Percentiles rank a stretch among this genome's conserved stretches.
phyloP scores from a whole-genome alignment of 1,139 yeast genomes.

The Suzukiozyma palmioleophila region DNA sequence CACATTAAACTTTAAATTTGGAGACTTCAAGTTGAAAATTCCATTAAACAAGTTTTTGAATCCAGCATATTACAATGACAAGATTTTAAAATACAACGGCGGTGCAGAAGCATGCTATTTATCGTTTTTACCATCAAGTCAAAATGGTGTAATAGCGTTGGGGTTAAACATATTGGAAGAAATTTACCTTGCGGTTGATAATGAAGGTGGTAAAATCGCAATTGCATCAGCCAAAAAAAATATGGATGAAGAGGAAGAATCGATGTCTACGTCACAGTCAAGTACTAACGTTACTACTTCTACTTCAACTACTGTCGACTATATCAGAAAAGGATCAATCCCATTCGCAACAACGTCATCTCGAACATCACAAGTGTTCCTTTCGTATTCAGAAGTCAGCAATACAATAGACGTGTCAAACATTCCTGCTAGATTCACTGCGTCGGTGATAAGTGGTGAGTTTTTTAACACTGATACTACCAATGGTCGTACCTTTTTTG shows the following conservation, averaged over 20 bases:
- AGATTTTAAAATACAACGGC: conserved; percentile 41
- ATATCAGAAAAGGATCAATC: conserved; percentile 27
- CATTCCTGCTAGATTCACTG: conserved; percentile 35
- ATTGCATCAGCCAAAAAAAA: conserved; percentile 26
- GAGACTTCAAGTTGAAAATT: conserved; percentile 46
- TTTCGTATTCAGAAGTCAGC: conserved; percentile 17
- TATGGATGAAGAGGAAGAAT: background rate
- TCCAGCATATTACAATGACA: conserved; percentile 28
- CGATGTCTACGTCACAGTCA: background rate
- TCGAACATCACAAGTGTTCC: conserved; percentile 13
- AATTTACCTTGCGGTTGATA: conserved; percentile 64
- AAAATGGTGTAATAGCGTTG: conserved; percentile 50
- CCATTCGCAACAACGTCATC: conserved; percentile 33
- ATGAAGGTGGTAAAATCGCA: conserved; percentile 55
- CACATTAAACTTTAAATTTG: conserved; percentile 50
- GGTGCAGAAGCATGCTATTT: conserved; percentile 63
- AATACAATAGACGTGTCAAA: conserved; percentile 7
- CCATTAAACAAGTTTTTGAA: conserved; percentile 51
- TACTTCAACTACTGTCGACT: conserved; percentile 16
- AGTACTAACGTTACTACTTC: conserved; percentile 2
- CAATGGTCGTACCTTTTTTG: background rate
- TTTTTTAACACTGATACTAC: conserved; percentile 19
- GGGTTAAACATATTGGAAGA: conserved; percentile 60
- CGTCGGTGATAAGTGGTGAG: conserved; percentile 26
- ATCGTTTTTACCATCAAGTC: conserved; percentile 47